Evolutionary conservation across 306 rosid species (phyloP), one percentile per base, ranked within the genome.

Genomic region (Casuarina glauca): DNA sequence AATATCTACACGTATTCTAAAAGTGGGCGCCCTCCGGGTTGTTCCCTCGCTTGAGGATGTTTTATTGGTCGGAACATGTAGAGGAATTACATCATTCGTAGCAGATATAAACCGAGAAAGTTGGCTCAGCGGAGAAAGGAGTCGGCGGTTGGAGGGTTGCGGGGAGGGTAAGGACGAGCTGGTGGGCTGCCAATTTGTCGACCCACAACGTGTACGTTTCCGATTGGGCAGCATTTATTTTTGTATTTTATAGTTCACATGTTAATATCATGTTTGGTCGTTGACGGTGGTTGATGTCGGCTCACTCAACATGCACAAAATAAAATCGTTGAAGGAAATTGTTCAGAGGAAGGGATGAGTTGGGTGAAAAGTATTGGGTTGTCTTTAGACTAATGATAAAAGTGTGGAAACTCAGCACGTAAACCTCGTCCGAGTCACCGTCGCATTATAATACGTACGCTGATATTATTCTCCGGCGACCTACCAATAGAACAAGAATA

Each of bases 121-220:
- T 26, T 26, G 32, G 32, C 32, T 26, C 32, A 26, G 32, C 32
- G 1, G 17, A 4, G 10, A 51, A 44, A 72, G n/a, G 80, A 75
- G 83, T 82, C 77, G 78, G 85, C 77, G 74, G 88, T 78, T 82
- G 84, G 85, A 79, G 83, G 76, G 53, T 66, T 26, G 32, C 32
- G 75, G 90, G 90, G 76, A 80, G 75, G 90, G 80, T 74, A 82
- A 70, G 76, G 81, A 73, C 78, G 76, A 83, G 13, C 50, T 73
- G 61, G 78, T 71, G 72, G 77, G 54, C 36, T 36, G 51, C 51
- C 54, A 61, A 44, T 66, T 44, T 70, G 5, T 72, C 45, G 53
- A 42, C 72, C 26, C 79, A 51, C 84, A 85, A 53, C 72, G 76
- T 12, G 74, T 68, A 45, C 43, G 26, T 20, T 57, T 26, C 51